A percentile compares a stretch with the other conserved stretches of the same genome.
Evolutionary conservation across 1,284 basidiomycete genomes (phyloP).

Genomic region (Fereydounia khargensis): DNA sequence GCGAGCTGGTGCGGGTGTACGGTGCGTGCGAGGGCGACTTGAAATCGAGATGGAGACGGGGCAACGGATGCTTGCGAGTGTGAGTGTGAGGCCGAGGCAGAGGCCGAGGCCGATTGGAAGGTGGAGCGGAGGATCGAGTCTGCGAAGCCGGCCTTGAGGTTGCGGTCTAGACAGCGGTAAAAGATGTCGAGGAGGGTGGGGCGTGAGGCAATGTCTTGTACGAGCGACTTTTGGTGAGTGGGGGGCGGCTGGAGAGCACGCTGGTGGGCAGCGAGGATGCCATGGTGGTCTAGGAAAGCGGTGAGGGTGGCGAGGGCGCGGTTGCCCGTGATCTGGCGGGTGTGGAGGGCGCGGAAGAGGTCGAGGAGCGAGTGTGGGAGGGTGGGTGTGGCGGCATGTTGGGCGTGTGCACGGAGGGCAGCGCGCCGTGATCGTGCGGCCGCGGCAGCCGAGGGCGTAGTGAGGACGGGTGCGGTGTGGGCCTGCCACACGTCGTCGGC

Average conservation of each 20-base stretch:
- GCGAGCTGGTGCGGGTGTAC: constrained; percentile 12
- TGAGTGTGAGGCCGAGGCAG: neutral
- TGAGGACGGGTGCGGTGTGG: constrained; percentile 20
- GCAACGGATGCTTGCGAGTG: constrained; percentile 2
- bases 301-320: constrained; percentile 18
- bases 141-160: constrained; percentile 36
- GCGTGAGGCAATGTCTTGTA: no score
- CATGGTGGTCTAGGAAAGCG: constrained; percentile 22
- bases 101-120: constrained; percentile 8
- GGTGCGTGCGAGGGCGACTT: constrained; percentile 30
- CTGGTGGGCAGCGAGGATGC: constrained; percentile 27
- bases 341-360: constrained; percentile 18
- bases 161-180: constrained; percentile 41
- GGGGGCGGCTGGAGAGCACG: constrained; percentile 10
- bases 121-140: constrained; percentile 19
- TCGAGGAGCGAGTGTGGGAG: constrained; percentile 7
- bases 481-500: constrained; percentile 21
- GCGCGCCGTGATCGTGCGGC: constrained; percentile 7
- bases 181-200: constrained; percentile 33
- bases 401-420: constrained; percentile 8
- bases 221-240: constrained; percentile 1
- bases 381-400: constrained; percentile 1
- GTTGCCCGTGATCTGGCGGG: constrained; percentile 19
- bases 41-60: no score
- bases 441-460: constrained; percentile 7